phyloP scores from a whole-genome alignment of 768 basidiomycete genomes.

The Gloeophyllum trabeum region DNA sequence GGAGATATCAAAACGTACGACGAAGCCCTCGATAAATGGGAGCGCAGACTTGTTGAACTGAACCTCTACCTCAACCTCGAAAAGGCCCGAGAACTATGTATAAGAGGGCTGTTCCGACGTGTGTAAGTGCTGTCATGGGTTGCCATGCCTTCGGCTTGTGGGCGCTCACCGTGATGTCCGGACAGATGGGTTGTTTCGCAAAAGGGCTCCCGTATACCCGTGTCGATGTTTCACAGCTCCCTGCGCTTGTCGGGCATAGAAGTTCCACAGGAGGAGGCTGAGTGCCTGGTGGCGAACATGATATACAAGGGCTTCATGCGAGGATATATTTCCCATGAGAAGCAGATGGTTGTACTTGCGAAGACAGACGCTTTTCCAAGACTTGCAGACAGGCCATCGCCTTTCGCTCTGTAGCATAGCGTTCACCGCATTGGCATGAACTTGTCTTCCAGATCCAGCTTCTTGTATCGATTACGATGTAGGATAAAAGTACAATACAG shows the following conservation, averaged over 20 bases:
- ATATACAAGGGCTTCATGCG: slow-evolving; percentile 87
- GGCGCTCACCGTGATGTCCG: not conserved
- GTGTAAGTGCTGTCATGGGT: slow-evolving; percentile 36
- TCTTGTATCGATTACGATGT: too few species aligned
- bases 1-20: slow-evolving; percentile 83
- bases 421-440: too few species aligned
- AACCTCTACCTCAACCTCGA: slow-evolving; percentile 85
- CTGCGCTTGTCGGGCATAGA: slow-evolving; percentile 56
- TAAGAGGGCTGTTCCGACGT: slow-evolving; percentile 71
- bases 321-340: slow-evolving; percentile 95
- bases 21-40: slow-evolving; percentile 55
- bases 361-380: slow-evolving; percentile 73
- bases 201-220: slow-evolving; percentile 68
- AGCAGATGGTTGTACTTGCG: slow-evolving; percentile 87
- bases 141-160: not conserved
- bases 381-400: slow-evolving; percentile 48
- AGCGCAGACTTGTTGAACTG: slow-evolving; percentile 70
- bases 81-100: slow-evolving; percentile 76
- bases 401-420: slow-evolving; percentile 23
- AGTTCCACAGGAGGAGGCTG: slow-evolving; percentile 71
- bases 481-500: too few species aligned
- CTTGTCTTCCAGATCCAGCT: too few species aligned
- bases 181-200: slow-evolving; percentile 70
- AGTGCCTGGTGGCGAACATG: slow-evolving; percentile 92
- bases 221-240: slow-evolving; percentile 60